Base-by-base conservation (phyloP, 202 grass and related monocot genomes). In the Panicum hallii region DNA sequence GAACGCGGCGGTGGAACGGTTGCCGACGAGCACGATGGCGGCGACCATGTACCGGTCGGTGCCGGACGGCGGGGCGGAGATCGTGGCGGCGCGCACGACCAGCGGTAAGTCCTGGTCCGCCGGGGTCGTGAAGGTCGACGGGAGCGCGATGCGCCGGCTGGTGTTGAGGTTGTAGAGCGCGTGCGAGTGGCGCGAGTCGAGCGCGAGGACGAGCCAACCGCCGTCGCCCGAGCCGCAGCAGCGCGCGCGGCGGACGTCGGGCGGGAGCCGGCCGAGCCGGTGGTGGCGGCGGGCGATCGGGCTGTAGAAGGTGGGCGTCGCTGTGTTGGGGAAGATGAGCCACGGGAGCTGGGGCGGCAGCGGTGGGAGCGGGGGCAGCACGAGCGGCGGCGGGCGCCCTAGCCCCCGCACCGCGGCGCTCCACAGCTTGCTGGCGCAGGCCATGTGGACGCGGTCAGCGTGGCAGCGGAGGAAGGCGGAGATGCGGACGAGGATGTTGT, bases 111-210 rank as follows among this genome's bases (percentile, higher is more conserved):
- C 7, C 13, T 0, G 13, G 41, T 12, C 10, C 23, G 1, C 20
- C 8, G 36, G 5, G 26, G 54, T 6, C 8, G 0, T 20, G 62
- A 75, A 22, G 0, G 30, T 41, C n/a, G 40, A 10, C 1, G 82
- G 87, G 30, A 89, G 69, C 7, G 11, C 5, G 82, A 89, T 61
- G 76, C 76, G 75, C 0, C 16, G 1, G n/a, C 61, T 32, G 62
- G 77, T 62, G 76, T 69, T 16, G 76, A 85, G 70, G 82, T 85
- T 85, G 62, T 84, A 84, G 76, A 89, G 82, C 38, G 68, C 76
- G 70, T 89, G 17, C 62, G 17, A 6, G 43, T 84, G 76, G 69
- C 61, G 1, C 20, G 15, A 6, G 70, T 85, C 36, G 34, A 89
- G 87, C 49, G 75, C 58, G 68, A 84, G 76, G 75, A 89, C 5